A percentile compares a stretch with the other conserved stretches of the same genome.
Conservation (phyloP, 2,329 filamentous ascomycete species). For the Pseudopithomyces chartarum region DNA sequence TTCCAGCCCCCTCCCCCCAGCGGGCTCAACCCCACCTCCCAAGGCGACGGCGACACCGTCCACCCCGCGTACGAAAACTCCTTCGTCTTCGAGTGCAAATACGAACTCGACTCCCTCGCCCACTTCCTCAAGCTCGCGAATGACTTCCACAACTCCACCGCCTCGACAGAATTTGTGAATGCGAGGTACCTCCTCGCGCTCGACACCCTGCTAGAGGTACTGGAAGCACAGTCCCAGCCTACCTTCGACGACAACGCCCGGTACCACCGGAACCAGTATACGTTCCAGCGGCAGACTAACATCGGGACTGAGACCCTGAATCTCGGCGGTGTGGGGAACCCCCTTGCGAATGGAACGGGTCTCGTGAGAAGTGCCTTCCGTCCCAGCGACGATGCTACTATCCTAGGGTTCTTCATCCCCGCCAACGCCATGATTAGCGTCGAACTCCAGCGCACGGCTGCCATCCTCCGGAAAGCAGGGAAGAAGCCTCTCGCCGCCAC, state of each 20-base stretch:
- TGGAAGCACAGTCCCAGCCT: conserved; percentile 77
- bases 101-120: conserved; percentile 93
- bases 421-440: conserved; percentile 96
- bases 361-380: conserved; percentile 90
- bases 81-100: conserved; percentile 97
- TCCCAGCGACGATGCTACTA: conserved; percentile 93
- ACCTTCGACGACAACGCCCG: conserved; percentile 77
- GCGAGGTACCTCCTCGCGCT: conserved; percentile 79
- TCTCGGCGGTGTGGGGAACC: conserved; percentile 85
- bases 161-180: conserved; percentile 78
- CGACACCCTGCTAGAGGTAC: conserved; percentile 71
- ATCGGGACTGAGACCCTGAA: conserved; percentile 88
- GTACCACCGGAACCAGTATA: conserved; percentile 78
- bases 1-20: conserved; percentile 93
- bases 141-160: conserved; percentile 81
- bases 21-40: conserved; percentile 70
- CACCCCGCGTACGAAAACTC: conserved; percentile 84
- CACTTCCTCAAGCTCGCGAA: conserved; percentile 87
- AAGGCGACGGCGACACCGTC: conserved; percentile 82
- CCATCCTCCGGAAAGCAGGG: conserved; percentile 67
- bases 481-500: conserved; percentile 57
- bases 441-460: conserved; percentile 76
- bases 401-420: conserved; percentile 92
- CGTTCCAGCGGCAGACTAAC: conserved; percentile 80
- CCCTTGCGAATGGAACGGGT: conserved; percentile 80